Evolutionary conservation across 345 rosid species (phyloP).

Genomic region (Trapa incisa): DNA sequence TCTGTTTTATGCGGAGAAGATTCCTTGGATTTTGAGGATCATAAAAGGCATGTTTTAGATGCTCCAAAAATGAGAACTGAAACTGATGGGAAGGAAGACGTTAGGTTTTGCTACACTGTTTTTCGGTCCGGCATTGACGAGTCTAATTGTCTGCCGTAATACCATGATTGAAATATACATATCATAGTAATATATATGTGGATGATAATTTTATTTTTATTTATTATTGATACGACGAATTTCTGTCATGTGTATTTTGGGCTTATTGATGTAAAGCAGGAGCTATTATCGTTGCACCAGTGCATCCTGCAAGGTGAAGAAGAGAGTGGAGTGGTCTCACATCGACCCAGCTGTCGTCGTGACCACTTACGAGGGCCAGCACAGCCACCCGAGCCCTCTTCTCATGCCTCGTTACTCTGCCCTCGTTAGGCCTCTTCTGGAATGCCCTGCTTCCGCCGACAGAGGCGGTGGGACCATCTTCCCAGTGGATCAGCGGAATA

Average conservation of each 20-base stretch:
- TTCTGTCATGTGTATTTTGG: too few species aligned
- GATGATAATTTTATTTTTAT: too few species aligned
- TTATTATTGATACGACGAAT: too few species aligned
- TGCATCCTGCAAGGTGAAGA: constrained; percentile 84
- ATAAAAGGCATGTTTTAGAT: too few species aligned
- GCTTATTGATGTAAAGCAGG: constrained; percentile 22
- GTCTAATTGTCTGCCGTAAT: too few species aligned
- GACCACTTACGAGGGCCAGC: constrained; percentile 93
- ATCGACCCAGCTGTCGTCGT: constrained; percentile 72
- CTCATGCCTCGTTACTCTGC: constrained; percentile 46
- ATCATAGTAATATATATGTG: too few species aligned
- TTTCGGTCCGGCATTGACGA: too few species aligned
- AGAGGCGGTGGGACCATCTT: constrained; percentile 5
- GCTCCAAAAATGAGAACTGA: too few species aligned
- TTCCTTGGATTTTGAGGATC: too few species aligned
- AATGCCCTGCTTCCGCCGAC: constrained; percentile 14
- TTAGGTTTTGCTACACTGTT: too few species aligned
- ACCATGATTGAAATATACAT: too few species aligned
- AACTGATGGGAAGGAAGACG: too few species aligned
- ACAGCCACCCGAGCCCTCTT: constrained; percentile 68
- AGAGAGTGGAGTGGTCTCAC: constrained; percentile 81
- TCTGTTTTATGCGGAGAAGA: neutral
- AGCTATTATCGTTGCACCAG: constrained; percentile 96
- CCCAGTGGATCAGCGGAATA: constrained; percentile 1
- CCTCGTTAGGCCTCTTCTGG: constrained; percentile 21